Conservation (phyloP, 352 stramenopile species). For the Phytophthora palmivora region DNA sequence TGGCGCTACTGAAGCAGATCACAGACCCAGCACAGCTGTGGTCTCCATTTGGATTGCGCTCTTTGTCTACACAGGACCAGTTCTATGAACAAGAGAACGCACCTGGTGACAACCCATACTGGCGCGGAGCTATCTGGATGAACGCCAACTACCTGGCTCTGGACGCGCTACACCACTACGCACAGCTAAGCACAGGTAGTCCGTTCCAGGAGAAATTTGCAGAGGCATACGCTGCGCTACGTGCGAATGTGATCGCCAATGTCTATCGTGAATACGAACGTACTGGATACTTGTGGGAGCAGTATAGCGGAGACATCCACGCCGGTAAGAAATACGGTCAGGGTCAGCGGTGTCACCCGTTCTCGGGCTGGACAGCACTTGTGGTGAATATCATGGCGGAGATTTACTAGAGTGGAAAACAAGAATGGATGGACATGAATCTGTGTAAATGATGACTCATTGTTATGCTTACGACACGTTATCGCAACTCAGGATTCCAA, state of each 20-base stretch:
- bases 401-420: constrained; percentile 72
- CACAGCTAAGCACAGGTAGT: constrained; percentile 41
- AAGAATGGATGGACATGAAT: neutral
- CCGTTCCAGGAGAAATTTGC: constrained; percentile 55
- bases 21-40: constrained; percentile 72
- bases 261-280: constrained; percentile 84
- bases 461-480: too few species aligned
- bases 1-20: constrained; percentile 63
- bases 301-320: constrained; percentile 89
- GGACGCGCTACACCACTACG: constrained; percentile 84
- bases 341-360: constrained; percentile 92
- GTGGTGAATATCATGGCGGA: constrained; percentile 95
- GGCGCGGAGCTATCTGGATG: constrained; percentile 95
- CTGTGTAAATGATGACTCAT: neutral
- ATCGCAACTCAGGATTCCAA: too few species aligned
- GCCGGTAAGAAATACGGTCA: constrained; percentile 57
- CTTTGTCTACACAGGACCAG: constrained; percentile 81
- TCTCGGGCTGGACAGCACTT: constrained; percentile 94
- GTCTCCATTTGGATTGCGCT: constrained; percentile 85
- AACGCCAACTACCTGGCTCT: constrained; percentile 95
- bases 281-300: constrained; percentile 94
- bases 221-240: constrained; percentile 56
- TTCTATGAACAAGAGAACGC: constrained; percentile 92
- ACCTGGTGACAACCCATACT: constrained; percentile 92
- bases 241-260: constrained; percentile 66